Evolutionary conservation across 805 yeast species (phyloP).

Genomic region (Grigorovia humatica): DNA sequence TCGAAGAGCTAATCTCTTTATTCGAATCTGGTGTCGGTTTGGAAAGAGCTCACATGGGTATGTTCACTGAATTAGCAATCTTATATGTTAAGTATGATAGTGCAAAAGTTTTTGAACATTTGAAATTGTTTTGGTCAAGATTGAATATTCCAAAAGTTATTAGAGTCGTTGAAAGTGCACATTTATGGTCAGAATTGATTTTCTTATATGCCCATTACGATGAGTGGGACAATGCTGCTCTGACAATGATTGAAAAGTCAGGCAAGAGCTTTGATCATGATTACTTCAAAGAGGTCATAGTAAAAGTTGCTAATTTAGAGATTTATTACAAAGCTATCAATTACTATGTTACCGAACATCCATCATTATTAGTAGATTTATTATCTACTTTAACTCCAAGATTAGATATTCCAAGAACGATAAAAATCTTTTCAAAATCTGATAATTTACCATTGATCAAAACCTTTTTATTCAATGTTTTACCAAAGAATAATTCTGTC

Average conservation of each 20-base stretch:
- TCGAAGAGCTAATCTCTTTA: constrained; percentile 80
- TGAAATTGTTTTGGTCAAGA: constrained; percentile 96
- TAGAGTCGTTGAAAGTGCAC: constrained; percentile 86
- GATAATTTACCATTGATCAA: constrained; percentile 94
- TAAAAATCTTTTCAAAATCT: constrained; percentile 85
- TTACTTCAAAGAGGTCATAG: constrained; percentile 88
- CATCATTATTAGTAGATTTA: constrained; percentile 79
- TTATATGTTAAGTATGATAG: constrained; percentile 87
- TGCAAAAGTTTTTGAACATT: constrained; percentile 85
- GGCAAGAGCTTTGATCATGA: constrained; percentile 88
- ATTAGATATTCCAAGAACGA: constrained; percentile 89
- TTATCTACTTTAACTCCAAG: constrained; percentile 77
- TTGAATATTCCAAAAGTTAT: constrained; percentile 95
- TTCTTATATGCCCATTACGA: constrained; percentile 97
- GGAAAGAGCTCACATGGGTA: constrained; percentile 99
- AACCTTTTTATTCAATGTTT: constrained; percentile 86
- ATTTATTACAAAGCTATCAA: constrained; percentile 95
- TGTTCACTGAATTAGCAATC: constrained; percentile 93
- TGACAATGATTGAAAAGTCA: constrained; percentile 91
- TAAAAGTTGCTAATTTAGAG: constrained; percentile 91
- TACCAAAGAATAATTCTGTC: constrained; percentile 79
- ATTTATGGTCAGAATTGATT: constrained; percentile 91
- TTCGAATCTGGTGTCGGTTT: constrained; percentile 93
- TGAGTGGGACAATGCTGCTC: constrained; percentile 98
- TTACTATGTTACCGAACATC: constrained; percentile 87